Evolutionary conservation across 2,329 filamentous ascomycete species (phyloP).

Genomic region (Cadophora sp.): DNA sequence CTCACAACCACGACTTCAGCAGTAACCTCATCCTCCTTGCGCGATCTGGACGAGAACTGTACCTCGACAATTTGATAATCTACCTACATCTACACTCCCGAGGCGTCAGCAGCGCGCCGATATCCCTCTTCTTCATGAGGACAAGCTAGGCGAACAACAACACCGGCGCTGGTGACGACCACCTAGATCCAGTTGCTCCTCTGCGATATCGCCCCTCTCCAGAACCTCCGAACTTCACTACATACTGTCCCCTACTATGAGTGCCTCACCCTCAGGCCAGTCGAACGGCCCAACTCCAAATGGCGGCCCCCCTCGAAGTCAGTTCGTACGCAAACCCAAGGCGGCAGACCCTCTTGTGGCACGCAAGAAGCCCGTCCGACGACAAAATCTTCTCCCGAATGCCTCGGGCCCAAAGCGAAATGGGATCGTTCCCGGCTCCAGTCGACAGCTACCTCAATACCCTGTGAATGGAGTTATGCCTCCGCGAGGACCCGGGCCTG

Average conservation of each 20-base stretch:
- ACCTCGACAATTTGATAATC: background rate
- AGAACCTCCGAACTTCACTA: background rate
- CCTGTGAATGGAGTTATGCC: constrained; percentile 32
- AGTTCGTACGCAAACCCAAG: constrained; percentile 56
- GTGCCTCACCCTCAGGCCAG: constrained; percentile 52
- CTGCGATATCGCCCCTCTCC: background rate
- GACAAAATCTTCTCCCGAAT: constrained; percentile 45
- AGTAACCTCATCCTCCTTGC: background rate
- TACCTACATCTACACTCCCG: background rate
- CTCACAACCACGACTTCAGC: too few relatives aligned
- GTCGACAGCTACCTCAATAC: constrained; percentile 27
- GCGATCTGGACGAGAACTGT: background rate
- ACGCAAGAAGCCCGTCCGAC: constrained; percentile 58
- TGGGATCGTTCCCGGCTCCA: constrained; percentile 28
- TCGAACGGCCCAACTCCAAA: constrained; percentile 56
- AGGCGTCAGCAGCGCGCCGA: constrained; percentile 11
- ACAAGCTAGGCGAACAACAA: constrained; percentile 26
- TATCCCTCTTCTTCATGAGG: constrained; percentile 27
- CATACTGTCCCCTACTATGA: constrained; percentile 46
- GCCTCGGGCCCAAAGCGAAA: constrained; percentile 33
- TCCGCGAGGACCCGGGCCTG: constrained; percentile 16
- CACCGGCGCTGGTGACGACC: constrained; percentile 28
- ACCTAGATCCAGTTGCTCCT: constrained; percentile 6
- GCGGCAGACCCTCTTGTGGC: constrained; percentile 69
- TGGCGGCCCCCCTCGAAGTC: constrained; percentile 49